These are phyloP conservation scores for Auricularia auricula-judae DNA, from an alignment of 768 basidiomycete species.

Conservation along the genomic window DNA sequence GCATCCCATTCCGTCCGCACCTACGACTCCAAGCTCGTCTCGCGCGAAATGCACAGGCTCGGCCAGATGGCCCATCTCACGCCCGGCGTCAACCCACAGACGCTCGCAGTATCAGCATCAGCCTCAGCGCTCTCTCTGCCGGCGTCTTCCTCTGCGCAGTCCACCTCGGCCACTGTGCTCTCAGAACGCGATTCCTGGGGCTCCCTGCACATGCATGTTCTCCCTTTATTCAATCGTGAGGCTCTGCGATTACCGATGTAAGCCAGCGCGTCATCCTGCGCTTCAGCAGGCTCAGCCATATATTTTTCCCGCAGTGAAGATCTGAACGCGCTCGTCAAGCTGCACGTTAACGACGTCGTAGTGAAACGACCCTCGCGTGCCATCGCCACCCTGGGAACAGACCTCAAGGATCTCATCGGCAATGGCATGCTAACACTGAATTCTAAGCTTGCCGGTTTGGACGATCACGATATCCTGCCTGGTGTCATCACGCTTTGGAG, in stretches of 20 bases:
- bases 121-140: constrained; percentile 33
- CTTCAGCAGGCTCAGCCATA: background rate
- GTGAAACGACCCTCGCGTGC: constrained; percentile 67
- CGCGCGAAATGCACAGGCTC: constrained; percentile 77
- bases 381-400: constrained; percentile 59
- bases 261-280: constrained; percentile 16
- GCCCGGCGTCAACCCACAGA: constrained; percentile 36
- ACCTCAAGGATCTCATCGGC: constrained; percentile 73
- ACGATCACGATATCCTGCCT: constrained; percentile 67
- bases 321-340: constrained; percentile 68
- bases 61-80: constrained; percentile 40
- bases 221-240: constrained; percentile 88
- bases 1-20: constrained; percentile 47
- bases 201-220: constrained; percentile 71
- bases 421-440: constrained; percentile 89
- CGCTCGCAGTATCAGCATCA: constrained; percentile 36
- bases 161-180: constrained; percentile 28
- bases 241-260: constrained; percentile 76
- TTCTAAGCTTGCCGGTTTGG: constrained; percentile 63
- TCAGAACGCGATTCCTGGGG: constrained; percentile 54
- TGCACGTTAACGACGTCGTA: constrained; percentile 65
- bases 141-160: constrained; percentile 21
- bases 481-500: constrained; percentile 83
- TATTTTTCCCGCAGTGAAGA: constrained; percentile 50
- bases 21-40: constrained; percentile 70